These are phyloP conservation scores for Phylloporus sp. DNA, from an alignment of 768 basidiomycete species.

Conservation along the genomic window DNA sequence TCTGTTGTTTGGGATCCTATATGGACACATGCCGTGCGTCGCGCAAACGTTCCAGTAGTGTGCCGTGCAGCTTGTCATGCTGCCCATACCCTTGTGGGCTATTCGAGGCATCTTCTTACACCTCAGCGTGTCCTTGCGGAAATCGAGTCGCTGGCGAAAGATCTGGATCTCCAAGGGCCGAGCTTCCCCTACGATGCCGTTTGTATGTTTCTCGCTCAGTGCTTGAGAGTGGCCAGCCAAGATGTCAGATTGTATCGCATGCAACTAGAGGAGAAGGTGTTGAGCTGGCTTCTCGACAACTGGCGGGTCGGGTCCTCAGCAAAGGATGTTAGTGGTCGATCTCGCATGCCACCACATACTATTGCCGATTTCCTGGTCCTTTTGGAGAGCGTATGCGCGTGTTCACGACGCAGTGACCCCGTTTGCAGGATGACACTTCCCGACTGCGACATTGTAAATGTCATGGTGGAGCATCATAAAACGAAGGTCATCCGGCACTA, in stretches of 20 bases:
- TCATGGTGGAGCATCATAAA: constrained; percentile 52
- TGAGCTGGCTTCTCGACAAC: constrained; percentile 72
- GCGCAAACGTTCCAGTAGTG: constrained; percentile 58
- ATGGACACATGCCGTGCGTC: constrained; percentile 80
- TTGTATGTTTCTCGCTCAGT: constrained; percentile 71
- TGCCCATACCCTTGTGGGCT: constrained; percentile 49
- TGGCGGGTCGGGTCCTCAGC: constrained; percentile 52
- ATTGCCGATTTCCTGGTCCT: constrained; percentile 59
- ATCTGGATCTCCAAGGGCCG: constrained; percentile 89
- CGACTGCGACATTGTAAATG: constrained; percentile 58
- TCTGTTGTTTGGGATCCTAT: constrained; percentile 66
- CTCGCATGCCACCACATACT: constrained; percentile 47
- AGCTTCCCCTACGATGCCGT: constrained; percentile 84
- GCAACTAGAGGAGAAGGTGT: constrained; percentile 81
- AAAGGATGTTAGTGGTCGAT: constrained; percentile 32
- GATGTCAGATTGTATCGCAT: constrained; percentile 81
- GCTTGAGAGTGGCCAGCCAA: constrained; percentile 65
- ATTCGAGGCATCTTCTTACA: constrained; percentile 42
- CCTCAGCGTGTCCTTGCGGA: constrained; percentile 59
- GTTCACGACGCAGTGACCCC: constrained; percentile 42
- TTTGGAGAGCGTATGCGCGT: constrained; percentile 59
- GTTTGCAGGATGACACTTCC: constrained; percentile 57
- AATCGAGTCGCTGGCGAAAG: constrained; percentile 73
- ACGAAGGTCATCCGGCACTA: constrained; percentile 64
- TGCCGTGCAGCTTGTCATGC: constrained; percentile 79